These are phyloP conservation scores for Trichoderma endophyticum DNA, from an alignment of 2,329 filamentous ascomycete species.

Conservation along the genomic window DNA sequence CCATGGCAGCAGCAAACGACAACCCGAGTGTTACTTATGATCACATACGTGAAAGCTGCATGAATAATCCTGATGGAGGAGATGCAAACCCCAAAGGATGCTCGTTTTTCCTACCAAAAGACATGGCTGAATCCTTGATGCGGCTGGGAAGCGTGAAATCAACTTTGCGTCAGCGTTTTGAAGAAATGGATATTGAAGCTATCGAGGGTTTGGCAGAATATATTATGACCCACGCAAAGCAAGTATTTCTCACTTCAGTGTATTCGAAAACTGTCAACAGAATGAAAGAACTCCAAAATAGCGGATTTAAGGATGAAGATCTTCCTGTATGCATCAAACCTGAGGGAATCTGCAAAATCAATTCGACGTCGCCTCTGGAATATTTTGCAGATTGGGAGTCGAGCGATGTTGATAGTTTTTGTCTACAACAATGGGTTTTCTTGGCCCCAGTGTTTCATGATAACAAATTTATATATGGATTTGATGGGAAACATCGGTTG, in stretches of 20 bases:
- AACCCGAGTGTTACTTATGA: neutral
- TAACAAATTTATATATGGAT: neutral
- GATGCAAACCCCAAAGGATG: neutral
- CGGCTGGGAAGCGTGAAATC: neutral
- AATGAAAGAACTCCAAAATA: neutral
- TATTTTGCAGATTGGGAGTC: neutral
- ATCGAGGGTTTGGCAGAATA: too few species aligned
- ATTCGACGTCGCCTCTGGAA: neutral
- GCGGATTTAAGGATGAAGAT: neutral
- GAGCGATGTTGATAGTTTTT: neutral
- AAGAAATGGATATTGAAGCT: too few species aligned
- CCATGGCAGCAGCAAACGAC: neutral
- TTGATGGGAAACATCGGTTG: neutral
- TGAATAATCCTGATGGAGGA: neutral
- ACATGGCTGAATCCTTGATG: neutral
- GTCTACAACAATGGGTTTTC: neutral
- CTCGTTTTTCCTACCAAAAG: neutral
- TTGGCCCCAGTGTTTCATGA: neutral
- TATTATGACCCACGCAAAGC: neutral
- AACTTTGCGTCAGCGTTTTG: too few species aligned
- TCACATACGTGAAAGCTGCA: fast-evolving
- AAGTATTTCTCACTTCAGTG: neutral
- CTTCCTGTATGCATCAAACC: neutral
- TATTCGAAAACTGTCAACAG: fast-evolving
- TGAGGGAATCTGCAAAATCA: neutral